A percentile compares a stretch with the other conserved stretches of the same genome.
These are phyloP conservation scores for Pichia terricola DNA, from an alignment of 1,139 yeast genomes.

Conservation along the genomic window DNA sequence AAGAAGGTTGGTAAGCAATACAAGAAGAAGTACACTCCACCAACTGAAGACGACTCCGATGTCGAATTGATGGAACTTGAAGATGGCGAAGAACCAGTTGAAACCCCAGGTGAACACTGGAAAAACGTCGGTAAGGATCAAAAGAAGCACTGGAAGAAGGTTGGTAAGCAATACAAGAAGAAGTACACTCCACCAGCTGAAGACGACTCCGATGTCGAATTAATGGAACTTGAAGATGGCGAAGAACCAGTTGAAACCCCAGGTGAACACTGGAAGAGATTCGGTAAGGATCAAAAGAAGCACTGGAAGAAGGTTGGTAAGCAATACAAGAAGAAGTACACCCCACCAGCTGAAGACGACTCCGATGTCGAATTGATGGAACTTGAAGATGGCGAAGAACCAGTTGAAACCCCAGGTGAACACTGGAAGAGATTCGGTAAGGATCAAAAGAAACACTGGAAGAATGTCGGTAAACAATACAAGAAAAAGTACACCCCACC, in stretches of 20 bases:
- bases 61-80: constrained; percentile 3
- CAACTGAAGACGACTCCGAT: constrained; percentile 5
- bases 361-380: constrained; percentile 1
- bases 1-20: constrained; percentile 16
- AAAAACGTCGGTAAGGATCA: constrained; percentile 14
- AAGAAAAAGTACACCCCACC: background rate
- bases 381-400: constrained; percentile 4
- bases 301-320: constrained; percentile 22
- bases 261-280: constrained; percentile 4
- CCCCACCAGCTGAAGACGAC: constrained; percentile 1
- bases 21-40: constrained; percentile 18
- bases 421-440: constrained; percentile 6
- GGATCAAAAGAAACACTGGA: constrained; percentile 21
- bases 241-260: constrained; percentile 8
- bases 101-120: constrained; percentile 12
- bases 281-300: constrained; percentile 18
- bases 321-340: constrained; percentile 7
- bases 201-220: constrained; percentile 1
- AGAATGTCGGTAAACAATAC: constrained; percentile 18
- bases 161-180: constrained; percentile 19
- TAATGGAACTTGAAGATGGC: constrained; percentile 3
- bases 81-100: constrained; percentile 5
- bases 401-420: constrained; percentile 8
- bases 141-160: constrained; percentile 14
- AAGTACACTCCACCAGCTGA: constrained; percentile 15